phyloP scores from a whole-genome alignment of 768 basidiomycete species.

The Auriscalpium orientale region DNA sequence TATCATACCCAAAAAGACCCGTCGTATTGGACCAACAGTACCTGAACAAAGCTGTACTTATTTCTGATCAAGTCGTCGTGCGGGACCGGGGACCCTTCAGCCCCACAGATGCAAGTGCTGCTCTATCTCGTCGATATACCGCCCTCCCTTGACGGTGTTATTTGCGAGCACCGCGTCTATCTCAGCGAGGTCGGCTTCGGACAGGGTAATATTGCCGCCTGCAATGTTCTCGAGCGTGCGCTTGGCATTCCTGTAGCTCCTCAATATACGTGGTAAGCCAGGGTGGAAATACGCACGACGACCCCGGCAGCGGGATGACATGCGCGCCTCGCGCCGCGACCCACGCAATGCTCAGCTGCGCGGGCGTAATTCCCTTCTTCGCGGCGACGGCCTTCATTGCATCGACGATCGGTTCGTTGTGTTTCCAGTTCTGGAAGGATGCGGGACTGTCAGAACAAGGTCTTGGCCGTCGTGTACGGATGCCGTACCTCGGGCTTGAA shows the following conservation, averaged over 20 bases:
- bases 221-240: conserved; percentile 37
- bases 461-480: too few species aligned
- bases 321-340: conserved; percentile 27
- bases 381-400: conserved; percentile 30
- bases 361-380: conserved; percentile 34
- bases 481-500: conserved; percentile 32
- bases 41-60: too few species aligned
- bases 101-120: conserved; percentile 26
- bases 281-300: conserved; percentile 23
- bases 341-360: conserved; percentile 34
- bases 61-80: too few species aligned
- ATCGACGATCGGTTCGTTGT: conserved; percentile 37
- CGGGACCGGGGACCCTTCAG: too few species aligned
- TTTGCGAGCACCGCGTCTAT: conserved; percentile 31
- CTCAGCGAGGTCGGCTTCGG: conserved; percentile 27
- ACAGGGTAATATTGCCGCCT: conserved; percentile 31
- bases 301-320: conserved; percentile 42
- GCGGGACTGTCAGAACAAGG: too few species aligned
- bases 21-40: too few species aligned
- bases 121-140: conserved; percentile 26
- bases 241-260: conserved; percentile 24
- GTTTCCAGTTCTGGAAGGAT: conserved; percentile 33
- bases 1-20: too few species aligned
- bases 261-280: background rate
- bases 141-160: conserved; percentile 30